Percentiles rank a stretch among this genome's conserved stretches.
phyloP scores from a whole-genome alignment of 192 early-diverging fungal species.

The Rhizophlyctis rosea region DNA sequence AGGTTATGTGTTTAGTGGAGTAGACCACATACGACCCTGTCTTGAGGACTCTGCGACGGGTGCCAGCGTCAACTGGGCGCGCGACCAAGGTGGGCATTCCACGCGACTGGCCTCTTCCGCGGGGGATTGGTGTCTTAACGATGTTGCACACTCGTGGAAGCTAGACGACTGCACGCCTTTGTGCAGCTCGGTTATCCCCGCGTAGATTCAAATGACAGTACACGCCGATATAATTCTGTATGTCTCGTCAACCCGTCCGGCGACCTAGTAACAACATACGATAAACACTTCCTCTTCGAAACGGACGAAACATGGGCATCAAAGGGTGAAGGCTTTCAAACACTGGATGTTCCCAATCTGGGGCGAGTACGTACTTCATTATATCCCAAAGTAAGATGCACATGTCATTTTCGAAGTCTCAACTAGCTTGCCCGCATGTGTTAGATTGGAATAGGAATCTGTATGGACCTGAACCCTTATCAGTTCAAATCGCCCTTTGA shows the following conservation, averaged over 20 bases:
- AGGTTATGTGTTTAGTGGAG: slow-evolving; percentile 62
- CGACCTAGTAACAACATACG: slow-evolving; percentile 55
- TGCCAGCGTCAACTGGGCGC: slow-evolving; percentile 60
- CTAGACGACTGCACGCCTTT: slow-evolving; percentile 48
- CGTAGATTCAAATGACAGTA: background rate
- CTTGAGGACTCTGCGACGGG: slow-evolving; percentile 56
- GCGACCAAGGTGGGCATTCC: slow-evolving; percentile 47
- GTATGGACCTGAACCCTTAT: slow-evolving; percentile 84
- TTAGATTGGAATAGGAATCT: slow-evolving; percentile 76
- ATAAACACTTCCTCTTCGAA: slow-evolving; percentile 68
- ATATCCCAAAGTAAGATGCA: too few species aligned
- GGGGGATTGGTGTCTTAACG: background rate
- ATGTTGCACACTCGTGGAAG: slow-evolving; percentile 23
- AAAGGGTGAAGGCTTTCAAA: slow-evolving; percentile 61
- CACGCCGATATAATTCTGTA: slow-evolving; percentile 53
- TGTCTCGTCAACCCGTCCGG: slow-evolving; percentile 55
- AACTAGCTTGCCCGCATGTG: too few species aligned
- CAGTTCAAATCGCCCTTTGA: slow-evolving; percentile 61
- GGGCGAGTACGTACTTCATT: slow-evolving; percentile 8
- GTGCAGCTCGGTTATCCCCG: slow-evolving; percentile 74
- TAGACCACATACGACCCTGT: slow-evolving; percentile 57
- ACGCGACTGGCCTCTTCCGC: background rate
- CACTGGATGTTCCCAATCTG: slow-evolving; percentile 22
- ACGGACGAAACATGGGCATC: slow-evolving; percentile 74
- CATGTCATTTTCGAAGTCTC: too few species aligned